A percentile compares a stretch with the other conserved stretches of the same genome.
phyloP scores from a whole-genome alignment of 495 filamentous ascomycete genomes.

The Hyaloscypha bicolor region DNA sequence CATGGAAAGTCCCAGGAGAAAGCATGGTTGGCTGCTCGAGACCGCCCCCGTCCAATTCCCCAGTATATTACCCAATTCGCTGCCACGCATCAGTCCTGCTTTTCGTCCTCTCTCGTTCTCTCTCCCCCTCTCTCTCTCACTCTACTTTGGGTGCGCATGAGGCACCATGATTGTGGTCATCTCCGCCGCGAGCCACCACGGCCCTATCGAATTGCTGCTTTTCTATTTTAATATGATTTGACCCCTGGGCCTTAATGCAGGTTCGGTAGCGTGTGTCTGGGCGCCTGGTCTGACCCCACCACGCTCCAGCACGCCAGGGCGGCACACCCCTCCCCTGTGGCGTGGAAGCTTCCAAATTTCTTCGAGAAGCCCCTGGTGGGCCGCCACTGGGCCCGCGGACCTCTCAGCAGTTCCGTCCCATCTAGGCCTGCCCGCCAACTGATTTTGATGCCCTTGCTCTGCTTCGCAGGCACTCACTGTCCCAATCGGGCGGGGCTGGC shows the following conservation, averaged over 20 bases:
- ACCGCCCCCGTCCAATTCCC: too few species aligned
- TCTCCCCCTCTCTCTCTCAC: too few species aligned
- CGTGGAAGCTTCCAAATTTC: neutral
- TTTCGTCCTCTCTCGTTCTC: too few species aligned
- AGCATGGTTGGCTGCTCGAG: too few species aligned
- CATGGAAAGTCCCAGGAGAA: too few species aligned
- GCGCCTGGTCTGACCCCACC: too few species aligned
- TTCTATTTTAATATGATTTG: conserved; percentile 17
- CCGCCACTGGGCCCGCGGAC: neutral
- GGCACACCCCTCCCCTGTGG: neutral
- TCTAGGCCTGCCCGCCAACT: conserved; percentile 21
- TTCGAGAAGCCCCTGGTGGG: conserved; percentile 1
- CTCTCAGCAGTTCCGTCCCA: conserved; percentile 8
- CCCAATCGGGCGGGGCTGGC: conserved; percentile 22
- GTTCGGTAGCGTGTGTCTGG: neutral
- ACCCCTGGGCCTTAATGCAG: neutral
- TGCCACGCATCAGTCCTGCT: too few species aligned
- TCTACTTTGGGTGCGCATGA: too few species aligned
- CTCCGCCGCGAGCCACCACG: conserved; percentile 1
- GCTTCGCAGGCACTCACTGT: conserved; percentile 15
- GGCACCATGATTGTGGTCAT: conserved; percentile 10
- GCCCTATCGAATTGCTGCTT: conserved; percentile 17
- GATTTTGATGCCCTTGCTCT: conserved; percentile 22
- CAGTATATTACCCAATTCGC: too few species aligned
- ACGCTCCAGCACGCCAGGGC: too few species aligned